Evolutionary conservation across 129 eudicot species (phyloP), one percentile per base, ranked within the genome.

Genomic region (Centrapalus pauciflorus): DNA sequence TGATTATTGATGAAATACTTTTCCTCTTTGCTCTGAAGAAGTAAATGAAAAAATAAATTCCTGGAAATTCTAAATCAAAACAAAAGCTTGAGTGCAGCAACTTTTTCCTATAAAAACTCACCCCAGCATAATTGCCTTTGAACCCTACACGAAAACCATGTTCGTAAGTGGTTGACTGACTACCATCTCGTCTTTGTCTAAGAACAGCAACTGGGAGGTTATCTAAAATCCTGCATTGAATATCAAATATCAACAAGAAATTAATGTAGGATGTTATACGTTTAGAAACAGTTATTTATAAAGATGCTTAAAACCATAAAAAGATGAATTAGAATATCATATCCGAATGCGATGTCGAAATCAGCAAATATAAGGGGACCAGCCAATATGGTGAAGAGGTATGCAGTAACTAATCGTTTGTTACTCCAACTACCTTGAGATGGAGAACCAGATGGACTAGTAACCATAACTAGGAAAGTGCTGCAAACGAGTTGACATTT

Each of bases 121-220:
- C 98, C 87, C 98, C 96, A 17, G 98, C 87, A 77, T 85, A 93
- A 57, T 81, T 88, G 55, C 91, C 98, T 81, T 88, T 93, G 68
- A 93, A 93, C 51, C 98, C 98, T 61, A 88, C 95, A 66, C 95
- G 96, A 64, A 74, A 93, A 59, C 98, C 98, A 73, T 93, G 98
- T 80, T 93, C 96, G 34, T 93, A 93, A 17, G 90, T 87, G 73
- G 86, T 85, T 62, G 90, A 78, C 55, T 76, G 80, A 75, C 76
- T 80, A 27, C 95, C 98, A 77, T 88, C 98, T 29, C 89, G 83
- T 71, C 96, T 83, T 70, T 85, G 90, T 77, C 96, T 85, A 59
- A 76, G 81, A 63, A 93, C 98, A 81, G 96, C 98, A 79, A 88
- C 97, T 25, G 97, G 97, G 73, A 90, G 97, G 63, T 90, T 86